These are phyloP conservation scores for Komagataella ulmi DNA, from an alignment of 805 yeast genomes.

Conservation along the genomic window DNA sequence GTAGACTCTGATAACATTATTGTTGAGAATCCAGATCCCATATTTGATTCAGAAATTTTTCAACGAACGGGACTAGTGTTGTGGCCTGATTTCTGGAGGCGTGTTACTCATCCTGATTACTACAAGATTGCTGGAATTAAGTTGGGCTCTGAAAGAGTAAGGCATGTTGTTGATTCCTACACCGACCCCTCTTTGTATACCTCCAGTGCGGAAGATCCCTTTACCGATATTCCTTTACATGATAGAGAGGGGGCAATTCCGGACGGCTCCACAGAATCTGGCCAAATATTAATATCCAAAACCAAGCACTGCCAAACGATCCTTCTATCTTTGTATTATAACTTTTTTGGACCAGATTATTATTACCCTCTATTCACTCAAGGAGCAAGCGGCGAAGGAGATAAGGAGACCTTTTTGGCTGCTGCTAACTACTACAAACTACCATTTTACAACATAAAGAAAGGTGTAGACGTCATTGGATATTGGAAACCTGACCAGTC, in stretches of 20 bases:
- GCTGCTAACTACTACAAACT: constrained; percentile 30
- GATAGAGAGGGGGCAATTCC: constrained; percentile 40
- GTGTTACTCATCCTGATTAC: constrained; percentile 38
- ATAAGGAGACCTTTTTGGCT: constrained; percentile 44
- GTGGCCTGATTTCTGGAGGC: constrained; percentile 52
- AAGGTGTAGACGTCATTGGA: constrained; percentile 36
- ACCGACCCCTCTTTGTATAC: constrained; percentile 7
- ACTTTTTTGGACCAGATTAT: constrained; percentile 34
- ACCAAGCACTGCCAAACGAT: constrained; percentile 32
- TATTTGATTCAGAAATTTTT: constrained; percentile 48
- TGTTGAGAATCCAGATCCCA: constrained; percentile 29
- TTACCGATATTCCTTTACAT: constrained; percentile 26
- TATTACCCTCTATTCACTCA: constrained; percentile 33
- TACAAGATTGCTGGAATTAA: constrained; percentile 28
- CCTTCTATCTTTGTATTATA: constrained; percentile 36
- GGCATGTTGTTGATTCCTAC: constrained; percentile 15
- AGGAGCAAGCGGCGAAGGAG: constrained; percentile 42
- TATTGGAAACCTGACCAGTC: constrained; percentile 17
- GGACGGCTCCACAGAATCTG: constrained; percentile 42
- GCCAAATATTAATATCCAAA: constrained; percentile 38
- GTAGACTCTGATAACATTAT: constrained; percentile 42
- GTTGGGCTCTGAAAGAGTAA: constrained; percentile 17
- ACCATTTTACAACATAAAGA: constrained; percentile 35
- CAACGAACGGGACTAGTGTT: constrained; percentile 31
- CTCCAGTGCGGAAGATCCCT: neutral